phyloP scores from a whole-genome alignment of 164 flowering plant genomes.

The Aristolochia californica region DNA sequence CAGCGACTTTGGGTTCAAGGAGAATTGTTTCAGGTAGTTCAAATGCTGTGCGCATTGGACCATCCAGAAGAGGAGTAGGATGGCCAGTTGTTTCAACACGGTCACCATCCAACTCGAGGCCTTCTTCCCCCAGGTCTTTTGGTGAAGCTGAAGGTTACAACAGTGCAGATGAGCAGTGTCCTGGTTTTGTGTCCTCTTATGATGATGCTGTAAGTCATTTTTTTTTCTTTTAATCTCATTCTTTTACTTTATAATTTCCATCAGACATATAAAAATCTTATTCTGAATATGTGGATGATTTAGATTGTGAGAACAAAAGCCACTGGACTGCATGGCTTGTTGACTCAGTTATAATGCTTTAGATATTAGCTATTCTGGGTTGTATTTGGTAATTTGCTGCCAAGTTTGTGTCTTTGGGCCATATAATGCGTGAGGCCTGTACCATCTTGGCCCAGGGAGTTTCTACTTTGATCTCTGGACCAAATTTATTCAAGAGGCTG shows the following conservation, averaged over 20 bases:
- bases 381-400: too few relatives aligned
- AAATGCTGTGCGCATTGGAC: constrained; percentile 30
- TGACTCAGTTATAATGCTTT: too few relatives aligned
- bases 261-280: neutral
- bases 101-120: constrained; percentile 67
- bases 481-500: too few relatives aligned
- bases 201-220: constrained; percentile 58
- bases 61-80: constrained; percentile 58
- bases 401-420: too few relatives aligned
- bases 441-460: too few relatives aligned
- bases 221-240: neutral
- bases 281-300: neutral
- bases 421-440: too few relatives aligned
- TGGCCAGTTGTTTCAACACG: constrained; percentile 64
- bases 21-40: constrained; percentile 16
- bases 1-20: constrained; percentile 32
- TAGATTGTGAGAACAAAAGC: too few relatives aligned
- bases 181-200: constrained; percentile 60
- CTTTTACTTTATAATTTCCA: too few relatives aligned
- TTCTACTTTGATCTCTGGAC: too few relatives aligned
- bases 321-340: too few relatives aligned
- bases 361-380: too few relatives aligned
- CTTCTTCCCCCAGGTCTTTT: constrained; percentile 87
- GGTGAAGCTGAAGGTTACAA: constrained; percentile 94
- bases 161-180: constrained; percentile 93